Percentiles rank a stretch among this genome's conserved stretches.
Evolutionary conservation across 2,329 filamentous ascomycete species (phyloP).

Genomic region (Botrytis porri): DNA sequence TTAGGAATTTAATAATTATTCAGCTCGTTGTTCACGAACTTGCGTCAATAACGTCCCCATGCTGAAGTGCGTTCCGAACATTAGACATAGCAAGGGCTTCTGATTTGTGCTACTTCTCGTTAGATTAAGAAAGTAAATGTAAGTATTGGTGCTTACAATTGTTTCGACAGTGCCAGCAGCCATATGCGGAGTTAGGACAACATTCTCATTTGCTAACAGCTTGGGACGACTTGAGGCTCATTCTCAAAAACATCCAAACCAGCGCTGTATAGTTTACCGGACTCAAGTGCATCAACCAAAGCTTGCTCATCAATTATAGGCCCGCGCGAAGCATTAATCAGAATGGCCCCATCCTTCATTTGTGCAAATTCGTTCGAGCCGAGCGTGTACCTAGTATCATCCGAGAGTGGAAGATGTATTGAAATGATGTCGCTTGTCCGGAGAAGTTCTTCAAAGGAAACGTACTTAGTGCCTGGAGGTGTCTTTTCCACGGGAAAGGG

Average conservation of each 20-base stretch:
- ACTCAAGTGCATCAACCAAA: conserved; percentile 70
- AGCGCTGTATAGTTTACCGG: conserved; percentile 60
- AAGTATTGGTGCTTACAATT: neutral
- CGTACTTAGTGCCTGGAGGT: conserved; percentile 56
- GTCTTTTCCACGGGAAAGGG: conserved; percentile 51
- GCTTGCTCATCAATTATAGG: conserved; percentile 77
- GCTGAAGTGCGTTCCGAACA: conserved; percentile 58
- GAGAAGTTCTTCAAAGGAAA: conserved; percentile 70
- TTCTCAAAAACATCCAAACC: conserved; percentile 81
- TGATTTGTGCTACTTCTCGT: conserved; percentile 52
- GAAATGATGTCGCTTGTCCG: conserved; percentile 69
- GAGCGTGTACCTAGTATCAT: conserved; percentile 67
- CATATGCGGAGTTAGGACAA: conserved; percentile 77
- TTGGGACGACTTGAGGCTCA: conserved; percentile 73
- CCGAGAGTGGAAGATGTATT: conserved; percentile 70
- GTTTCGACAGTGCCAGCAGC: conserved; percentile 72
- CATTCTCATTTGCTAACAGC: conserved; percentile 66
- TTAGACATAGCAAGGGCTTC: conserved; percentile 74
- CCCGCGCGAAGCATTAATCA: conserved; percentile 78
- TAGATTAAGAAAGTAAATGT: neutral
- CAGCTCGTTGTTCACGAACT: conserved; percentile 60
- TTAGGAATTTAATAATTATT: neutral
- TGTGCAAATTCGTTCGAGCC: conserved; percentile 63
- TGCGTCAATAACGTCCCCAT: conserved; percentile 59
- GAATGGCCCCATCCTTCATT: conserved; percentile 75